Evolutionary conservation across 805 yeast species (phyloP).

Genomic region (Danielia reshetovae): DNA sequence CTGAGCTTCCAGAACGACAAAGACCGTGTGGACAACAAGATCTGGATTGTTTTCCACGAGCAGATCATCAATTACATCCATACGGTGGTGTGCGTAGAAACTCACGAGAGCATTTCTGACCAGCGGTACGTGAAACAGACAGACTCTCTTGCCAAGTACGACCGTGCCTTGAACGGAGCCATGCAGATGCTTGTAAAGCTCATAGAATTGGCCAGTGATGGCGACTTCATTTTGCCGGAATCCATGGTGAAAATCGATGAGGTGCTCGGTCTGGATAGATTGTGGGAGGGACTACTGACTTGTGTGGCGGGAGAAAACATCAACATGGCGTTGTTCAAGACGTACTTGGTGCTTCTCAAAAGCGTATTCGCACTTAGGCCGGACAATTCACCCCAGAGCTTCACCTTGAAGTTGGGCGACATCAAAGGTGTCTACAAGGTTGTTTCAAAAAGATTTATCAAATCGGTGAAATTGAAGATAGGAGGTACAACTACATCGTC

Average conservation of each 20-base stretch:
- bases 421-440: slow-evolving; percentile 31
- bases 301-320: slow-evolving; percentile 21
- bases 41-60: slow-evolving; percentile 58
- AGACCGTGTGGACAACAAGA: slow-evolving; percentile 42
- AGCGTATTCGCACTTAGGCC: slow-evolving; percentile 9
- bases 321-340: slow-evolving; percentile 29
- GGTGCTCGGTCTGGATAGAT: slow-evolving; percentile 23
- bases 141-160: slow-evolving; percentile 63
- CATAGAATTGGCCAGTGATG: slow-evolving; percentile 17
- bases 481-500: slow-evolving; percentile 10
- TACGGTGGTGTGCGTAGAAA: slow-evolving; percentile 53
- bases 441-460: slow-evolving; percentile 43
- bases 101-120: slow-evolving; percentile 65
- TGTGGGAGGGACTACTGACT: slow-evolving; percentile 32
- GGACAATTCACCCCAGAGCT: slow-evolving; percentile 11
- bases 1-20: slow-evolving; percentile 54
- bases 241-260: slow-evolving; percentile 16
- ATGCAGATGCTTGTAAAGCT: slow-evolving; percentile 44
- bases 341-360: slow-evolving; percentile 9
- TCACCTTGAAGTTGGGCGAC: slow-evolving; percentile 14
- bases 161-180: slow-evolving; percentile 50
- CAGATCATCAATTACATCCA: slow-evolving; percentile 54
- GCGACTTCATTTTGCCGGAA: slow-evolving; percentile 9
- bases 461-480: slow-evolving; percentile 35
- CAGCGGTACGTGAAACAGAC: slow-evolving; percentile 63